Evolutionary conservation across 2,329 filamentous ascomycete genomes (phyloP), one percentile per base, ranked within the genome.

Genomic region (Leptosphaerulina australis): DNA sequence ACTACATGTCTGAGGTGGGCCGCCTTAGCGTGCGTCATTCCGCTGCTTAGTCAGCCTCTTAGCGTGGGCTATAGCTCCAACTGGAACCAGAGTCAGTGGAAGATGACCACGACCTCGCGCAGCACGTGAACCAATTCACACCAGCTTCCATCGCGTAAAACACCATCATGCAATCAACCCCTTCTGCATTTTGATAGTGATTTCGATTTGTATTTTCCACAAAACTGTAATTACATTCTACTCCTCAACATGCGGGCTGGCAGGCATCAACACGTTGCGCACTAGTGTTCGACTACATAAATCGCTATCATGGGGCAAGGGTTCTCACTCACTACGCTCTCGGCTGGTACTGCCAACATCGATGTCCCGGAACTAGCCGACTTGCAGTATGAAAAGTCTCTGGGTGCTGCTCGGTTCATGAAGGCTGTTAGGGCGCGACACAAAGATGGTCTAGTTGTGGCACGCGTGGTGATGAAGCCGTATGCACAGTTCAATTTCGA

Each of bases 381-480:
- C 69, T 79, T 97, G 51, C 85, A 88, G 28, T 96, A 97, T 76
- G 94, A 99, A 75, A 91, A 88, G 74, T 91, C 91, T 26, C 84
- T 99, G 67, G 93, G 93, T 37, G 91, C 88, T 60, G 91, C 91
- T 18, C 86, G 94, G 28, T 97, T 99, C 67, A 94, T 99, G 87
- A 97, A 97, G 75, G 94, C 90, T 58, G 92, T 97, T 58, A 86
- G 93, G 59, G 94, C 93, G 18, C 84, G 91, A 39, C 90, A 96
- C 70, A 88, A 88, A 65, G 89, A 96, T 78, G 93, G 94, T 46
- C 81, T 97, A 30, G 92, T 96, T 14, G 86, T 97, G 47, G 91
- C 95, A 69, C 97, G 97, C 76, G 88, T 96, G 22, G 88, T 96
- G 49, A 90, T 95, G 73, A 99, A 99, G 75, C 91, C 92, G 3